These are phyloP conservation scores for Tanacetum coccineum DNA, from an alignment of 129 eudicot genomes.

Conservation along the genomic window DNA sequence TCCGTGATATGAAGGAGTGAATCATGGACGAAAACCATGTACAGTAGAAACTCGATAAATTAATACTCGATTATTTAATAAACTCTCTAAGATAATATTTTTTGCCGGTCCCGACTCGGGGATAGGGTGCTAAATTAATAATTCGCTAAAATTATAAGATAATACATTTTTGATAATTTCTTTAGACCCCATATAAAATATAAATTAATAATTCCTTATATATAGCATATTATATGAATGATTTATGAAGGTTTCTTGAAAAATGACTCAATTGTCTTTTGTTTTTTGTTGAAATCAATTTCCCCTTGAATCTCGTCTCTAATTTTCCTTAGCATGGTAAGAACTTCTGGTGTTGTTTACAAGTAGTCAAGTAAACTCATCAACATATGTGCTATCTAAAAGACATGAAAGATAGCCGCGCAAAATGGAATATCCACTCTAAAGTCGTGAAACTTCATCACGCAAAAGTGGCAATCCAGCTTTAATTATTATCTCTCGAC, in stretches of 20 bases:
- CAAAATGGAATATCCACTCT: too few species aligned
- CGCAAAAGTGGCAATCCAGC: too few species aligned
- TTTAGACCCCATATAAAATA: conserved; percentile 31
- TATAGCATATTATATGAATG: conserved; percentile 27
- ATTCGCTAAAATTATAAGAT: conserved; percentile 36
- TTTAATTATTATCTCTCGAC: too few species aligned
- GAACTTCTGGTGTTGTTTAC: conserved; percentile 25
- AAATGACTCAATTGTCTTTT: not conserved
- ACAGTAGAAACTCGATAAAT: conserved; percentile 31
- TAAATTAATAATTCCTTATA: conserved; percentile 28
- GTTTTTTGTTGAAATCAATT: conserved; percentile 18
- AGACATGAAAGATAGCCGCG: too few species aligned
- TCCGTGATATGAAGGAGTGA: too few species aligned
- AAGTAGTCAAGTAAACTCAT: too few species aligned
- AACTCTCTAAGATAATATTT: conserved; percentile 14
- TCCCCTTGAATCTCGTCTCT: conserved; percentile 33
- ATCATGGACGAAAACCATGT: too few species aligned
- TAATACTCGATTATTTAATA: conserved; percentile 39
- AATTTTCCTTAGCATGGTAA: conserved; percentile 33
- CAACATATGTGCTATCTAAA: too few species aligned
- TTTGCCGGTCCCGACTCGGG: conserved; percentile 32
- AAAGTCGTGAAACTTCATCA: too few species aligned
- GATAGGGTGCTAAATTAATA: conserved; percentile 34
- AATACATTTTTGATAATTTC: conserved; percentile 33
- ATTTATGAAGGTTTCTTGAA: conserved; percentile 28